Conservation (phyloP, 2,329 filamentous ascomycete genomes). For the Xylariaceae sp. region DNA sequence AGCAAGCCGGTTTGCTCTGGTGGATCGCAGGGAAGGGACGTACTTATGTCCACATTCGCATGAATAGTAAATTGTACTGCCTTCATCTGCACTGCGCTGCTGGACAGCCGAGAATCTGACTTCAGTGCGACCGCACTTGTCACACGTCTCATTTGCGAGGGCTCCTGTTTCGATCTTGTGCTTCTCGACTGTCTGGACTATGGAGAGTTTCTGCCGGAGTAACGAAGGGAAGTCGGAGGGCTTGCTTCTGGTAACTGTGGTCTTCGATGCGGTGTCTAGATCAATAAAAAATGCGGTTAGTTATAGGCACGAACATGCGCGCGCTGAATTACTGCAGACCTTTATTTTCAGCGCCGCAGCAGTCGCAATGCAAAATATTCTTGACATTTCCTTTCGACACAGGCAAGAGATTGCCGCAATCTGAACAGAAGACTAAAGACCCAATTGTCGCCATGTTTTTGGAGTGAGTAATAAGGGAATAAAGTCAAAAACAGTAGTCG, state of each 20-base stretch:
- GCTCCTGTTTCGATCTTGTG: slow-evolving; percentile 73
- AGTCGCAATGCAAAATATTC: slow-evolving; percentile 72
- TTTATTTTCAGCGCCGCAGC: slow-evolving; percentile 80
- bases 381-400: slow-evolving; percentile 71
- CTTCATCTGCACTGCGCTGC: slow-evolving; percentile 88
- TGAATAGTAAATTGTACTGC: slow-evolving; percentile 83
- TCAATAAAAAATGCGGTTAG: slow-evolving; percentile 5
- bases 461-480: background rate
- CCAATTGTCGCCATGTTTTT: slow-evolving; percentile 77
- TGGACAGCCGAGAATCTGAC: slow-evolving; percentile 84
- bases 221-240: slow-evolving; percentile 84
- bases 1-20: slow-evolving; percentile 4
- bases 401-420: slow-evolving; percentile 86
- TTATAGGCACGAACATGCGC: background rate
- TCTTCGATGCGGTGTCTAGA: slow-evolving; percentile 67
- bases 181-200: slow-evolving; percentile 72
- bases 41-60: slow-evolving; percentile 82
- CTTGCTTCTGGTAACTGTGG: slow-evolving; percentile 78
- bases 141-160: slow-evolving; percentile 61
- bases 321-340: slow-evolving; percentile 44
- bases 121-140: slow-evolving; percentile 73
- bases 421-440: slow-evolving; percentile 85
- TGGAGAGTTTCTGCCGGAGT: slow-evolving; percentile 82
- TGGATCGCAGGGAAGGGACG: slow-evolving; percentile 26
- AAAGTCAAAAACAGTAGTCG: background rate